Evolutionary conservation across 73 alveolate species (phyloP), one percentile per base, ranked within the genome.

Genomic region (Tetrahymena malaccensis): DNA sequence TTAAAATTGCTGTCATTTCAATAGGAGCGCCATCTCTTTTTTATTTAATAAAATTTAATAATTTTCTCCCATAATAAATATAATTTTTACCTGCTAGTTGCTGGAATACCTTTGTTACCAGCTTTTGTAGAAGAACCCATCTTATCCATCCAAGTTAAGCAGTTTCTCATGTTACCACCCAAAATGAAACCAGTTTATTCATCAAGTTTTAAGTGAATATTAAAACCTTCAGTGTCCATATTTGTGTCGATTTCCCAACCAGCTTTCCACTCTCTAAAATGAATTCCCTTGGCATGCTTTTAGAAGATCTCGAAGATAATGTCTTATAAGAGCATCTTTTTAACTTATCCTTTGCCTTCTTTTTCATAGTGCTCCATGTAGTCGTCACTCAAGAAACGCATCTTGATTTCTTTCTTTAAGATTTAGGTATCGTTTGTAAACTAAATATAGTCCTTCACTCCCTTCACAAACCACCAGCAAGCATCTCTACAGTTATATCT

Each of bases 81-180:
- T 4, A 70, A 70, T 22, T 70, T 70, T 70, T 70, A 70, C 89
- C 89, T 70, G 34, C 99, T 98, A 5, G 99, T 97, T 16, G 99
- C 99, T 34, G 99, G 99, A 85, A 98, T 96, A 15, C 99, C 99
- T 96, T 97, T 97, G 96, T 99, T 99, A 70, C 98, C 98, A 16
- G 99, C 98, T 40, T 96, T 98, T n/a, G 96, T 98, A 25, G 99
- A 96, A 22, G 99, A 97, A 35, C 99, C 99, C 99, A 99, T 99
- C 95, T 99, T 99, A 96, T 99, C 99, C 99, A 99, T 99, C 99
- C 99, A 98, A 5, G 99, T 99, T 27, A 99, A 99, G 94, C 99
- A 99, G 96, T 99, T 99, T 94, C 96, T 85, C 97, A 97, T 94
- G 96, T 99, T 99, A 85, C 99, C 99, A 93, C 99, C 99, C 11